A percentile compares a stretch with the other conserved stretches of the same genome.
Evolutionary conservation across 2,329 filamentous ascomycete species (phyloP).

Genomic region (Aspergillus versicolor): DNA sequence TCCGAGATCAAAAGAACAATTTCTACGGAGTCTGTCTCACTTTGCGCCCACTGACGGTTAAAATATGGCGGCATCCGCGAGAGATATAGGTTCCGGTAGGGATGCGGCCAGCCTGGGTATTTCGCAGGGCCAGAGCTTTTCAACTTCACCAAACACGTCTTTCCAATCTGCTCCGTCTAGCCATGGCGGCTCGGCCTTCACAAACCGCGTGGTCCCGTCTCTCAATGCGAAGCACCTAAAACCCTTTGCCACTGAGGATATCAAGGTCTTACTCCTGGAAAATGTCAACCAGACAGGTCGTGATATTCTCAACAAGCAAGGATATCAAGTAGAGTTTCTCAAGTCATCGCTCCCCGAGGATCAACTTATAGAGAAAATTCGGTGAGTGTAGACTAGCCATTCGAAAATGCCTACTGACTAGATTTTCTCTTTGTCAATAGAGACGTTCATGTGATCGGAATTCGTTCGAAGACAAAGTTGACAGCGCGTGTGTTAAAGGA

Average conservation of each 20-base stretch:
- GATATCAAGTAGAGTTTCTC: slow-evolving; percentile 91
- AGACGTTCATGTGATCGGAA: slow-evolving; percentile 95
- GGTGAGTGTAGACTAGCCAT: slow-evolving; percentile 52
- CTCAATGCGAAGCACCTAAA: slow-evolving; percentile 72
- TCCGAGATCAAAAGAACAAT: neutral
- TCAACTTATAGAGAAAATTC: slow-evolving; percentile 94
- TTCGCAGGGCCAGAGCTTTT: slow-evolving; percentile 65
- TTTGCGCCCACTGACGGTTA: neutral
- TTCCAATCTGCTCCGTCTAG: slow-evolving; percentile 73
- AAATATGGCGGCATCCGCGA: slow-evolving; percentile 29
- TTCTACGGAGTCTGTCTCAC: neutral
- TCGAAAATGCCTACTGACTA: slow-evolving; percentile 12
- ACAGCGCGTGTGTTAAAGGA: slow-evolving; percentile 79
- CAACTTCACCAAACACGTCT: slow-evolving; percentile 70
- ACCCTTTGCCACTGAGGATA: slow-evolving; percentile 91
- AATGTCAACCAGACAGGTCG: slow-evolving; percentile 92
- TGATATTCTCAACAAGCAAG: slow-evolving; percentile 78
- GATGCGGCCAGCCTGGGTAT: slow-evolving; percentile 41
- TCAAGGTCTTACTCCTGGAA: slow-evolving; percentile 93
- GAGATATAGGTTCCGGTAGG: slow-evolving; percentile 34
- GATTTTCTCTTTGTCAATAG: slow-evolving; percentile 45
- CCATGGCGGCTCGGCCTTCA: slow-evolving; percentile 52
- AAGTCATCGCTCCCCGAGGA: slow-evolving; percentile 90
- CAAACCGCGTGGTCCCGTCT: slow-evolving; percentile 43
- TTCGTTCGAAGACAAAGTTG: slow-evolving; percentile 96